These are phyloP conservation scores for Gonium pectorale DNA, from an alignment of 139 green algal genomes.

Conservation along the genomic window DNA sequence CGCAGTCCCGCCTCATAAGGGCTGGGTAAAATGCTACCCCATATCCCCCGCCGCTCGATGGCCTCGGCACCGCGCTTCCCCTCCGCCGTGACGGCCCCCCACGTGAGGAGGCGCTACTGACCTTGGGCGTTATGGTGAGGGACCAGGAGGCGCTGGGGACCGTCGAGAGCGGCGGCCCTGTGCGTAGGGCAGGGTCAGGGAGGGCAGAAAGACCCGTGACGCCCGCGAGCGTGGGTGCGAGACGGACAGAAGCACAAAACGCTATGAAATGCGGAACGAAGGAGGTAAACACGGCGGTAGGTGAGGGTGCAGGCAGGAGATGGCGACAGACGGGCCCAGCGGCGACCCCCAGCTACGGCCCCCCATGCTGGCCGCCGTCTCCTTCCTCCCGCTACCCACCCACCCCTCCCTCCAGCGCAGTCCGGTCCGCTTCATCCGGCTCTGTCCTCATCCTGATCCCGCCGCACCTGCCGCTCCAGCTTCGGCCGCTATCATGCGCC, in stretches of 20 bases:
- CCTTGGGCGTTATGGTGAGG: constrained; percentile 48
- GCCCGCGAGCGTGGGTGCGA: no score
- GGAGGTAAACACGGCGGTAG: no score
- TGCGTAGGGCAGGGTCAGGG: no score
- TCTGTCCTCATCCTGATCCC: not conserved
- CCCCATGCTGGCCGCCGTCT: not conserved
- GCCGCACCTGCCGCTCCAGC: constrained; percentile 61
- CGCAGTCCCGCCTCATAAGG: no score
- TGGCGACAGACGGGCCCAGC: not conserved
- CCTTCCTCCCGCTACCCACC: not conserved
- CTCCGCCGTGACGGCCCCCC: not conserved
- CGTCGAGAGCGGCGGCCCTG: constrained; percentile 45
- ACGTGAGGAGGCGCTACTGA: not conserved
- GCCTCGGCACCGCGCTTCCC: not conserved
- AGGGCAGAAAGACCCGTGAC: no score
- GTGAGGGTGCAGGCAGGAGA: not conserved
- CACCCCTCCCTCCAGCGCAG: not conserved
- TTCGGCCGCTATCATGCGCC: constrained; percentile 71
- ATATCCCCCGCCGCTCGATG: no score
- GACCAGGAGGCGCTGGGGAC: constrained; percentile 47
- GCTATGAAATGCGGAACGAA: no score
- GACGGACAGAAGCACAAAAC: no score
- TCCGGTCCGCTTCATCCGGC: no score
- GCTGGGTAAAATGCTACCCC: no score
- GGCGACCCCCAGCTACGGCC: not conserved